Conservation (phyloP, 306 rosid genomes). For the Purshia tridentata region DNA sequence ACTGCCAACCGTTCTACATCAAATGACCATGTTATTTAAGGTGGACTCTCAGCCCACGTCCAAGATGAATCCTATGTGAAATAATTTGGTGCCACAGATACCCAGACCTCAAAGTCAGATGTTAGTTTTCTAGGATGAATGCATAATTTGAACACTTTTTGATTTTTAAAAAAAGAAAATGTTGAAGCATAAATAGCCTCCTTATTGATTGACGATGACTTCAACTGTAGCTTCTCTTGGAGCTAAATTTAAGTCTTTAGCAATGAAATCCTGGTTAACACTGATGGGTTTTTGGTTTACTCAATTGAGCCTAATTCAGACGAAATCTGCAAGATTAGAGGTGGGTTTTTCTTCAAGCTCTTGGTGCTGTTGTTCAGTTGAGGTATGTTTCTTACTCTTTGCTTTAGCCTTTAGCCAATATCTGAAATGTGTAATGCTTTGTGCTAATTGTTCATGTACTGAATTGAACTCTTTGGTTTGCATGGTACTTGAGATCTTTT, state of each 20-base stretch:
- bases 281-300: slow-evolving; percentile 18
- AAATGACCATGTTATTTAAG: too few relatives aligned
- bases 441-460: background rate
- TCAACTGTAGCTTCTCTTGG: slow-evolving; percentile 28
- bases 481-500: background rate
- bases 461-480: background rate
- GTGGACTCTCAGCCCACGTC: too few relatives aligned
- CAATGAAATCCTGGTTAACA: slow-evolving; percentile 17
- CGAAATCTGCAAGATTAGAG: slow-evolving; percentile 22
- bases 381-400: slow-evolving; percentile 6
- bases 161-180: too few relatives aligned
- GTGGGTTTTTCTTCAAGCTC: slow-evolving; percentile 37
- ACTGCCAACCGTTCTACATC: too few relatives aligned
- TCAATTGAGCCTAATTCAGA: slow-evolving; percentile 26
- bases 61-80: too few relatives aligned
- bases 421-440: background rate
- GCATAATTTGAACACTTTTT: too few relatives aligned
- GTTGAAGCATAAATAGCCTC: too few relatives aligned
- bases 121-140: too few relatives aligned
- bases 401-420: too few relatives aligned
- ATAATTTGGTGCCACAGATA: too few relatives aligned
- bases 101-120: too few relatives aligned
- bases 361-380: slow-evolving; percentile 31
- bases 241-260: slow-evolving; percentile 10
- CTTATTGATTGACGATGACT: too few relatives aligned